Percentiles rank a stretch among this genome's conserved stretches.
These are phyloP conservation scores for Pseudoscleropodium purum DNA, from an alignment of 225 moss, liverwort and hornwort genomes.

Conservation along the genomic window DNA sequence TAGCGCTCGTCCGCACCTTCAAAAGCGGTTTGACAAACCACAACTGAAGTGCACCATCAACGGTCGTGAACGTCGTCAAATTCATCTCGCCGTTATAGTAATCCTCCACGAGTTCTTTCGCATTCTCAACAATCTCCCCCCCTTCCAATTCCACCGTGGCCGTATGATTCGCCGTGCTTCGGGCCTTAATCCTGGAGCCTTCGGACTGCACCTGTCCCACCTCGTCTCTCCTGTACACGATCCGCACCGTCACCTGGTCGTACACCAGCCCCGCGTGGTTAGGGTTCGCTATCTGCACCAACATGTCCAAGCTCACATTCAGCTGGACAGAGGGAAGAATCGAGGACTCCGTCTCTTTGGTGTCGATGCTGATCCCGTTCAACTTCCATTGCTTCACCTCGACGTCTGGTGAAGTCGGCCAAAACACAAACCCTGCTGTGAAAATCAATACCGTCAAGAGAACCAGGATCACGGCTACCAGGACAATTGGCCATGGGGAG, in stretches of 20 bases:
- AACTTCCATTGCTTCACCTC: slow-evolving; percentile 50
- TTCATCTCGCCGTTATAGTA: slow-evolving; percentile 43
- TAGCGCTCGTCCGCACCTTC: slow-evolving; percentile 24
- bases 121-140: slow-evolving; percentile 43
- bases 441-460: slow-evolving; percentile 11
- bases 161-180: slow-evolving; percentile 46
- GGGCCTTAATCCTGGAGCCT: slow-evolving; percentile 39
- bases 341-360: slow-evolving; percentile 10
- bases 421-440: slow-evolving; percentile 35
- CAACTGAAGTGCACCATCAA: slow-evolving; percentile 58
- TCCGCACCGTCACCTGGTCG: slow-evolving; percentile 39
- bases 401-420: slow-evolving; percentile 45
- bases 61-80: slow-evolving; percentile 46
- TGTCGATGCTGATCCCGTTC: slow-evolving; percentile 49
- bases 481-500: slow-evolving; percentile 1
- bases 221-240: slow-evolving; percentile 61
- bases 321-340: slow-evolving; percentile 61
- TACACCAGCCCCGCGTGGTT: slow-evolving; percentile 71
- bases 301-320: slow-evolving; percentile 61
- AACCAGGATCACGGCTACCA: slow-evolving; percentile 2
- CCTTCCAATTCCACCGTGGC: slow-evolving; percentile 61
- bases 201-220: slow-evolving; percentile 52
- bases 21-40: slow-evolving; percentile 53
- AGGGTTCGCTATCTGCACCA: slow-evolving; percentile 52
- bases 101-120: slow-evolving; percentile 53